Evolutionary conservation across 371 early-diverging fungal species (phyloP).

Genomic region (Mucor plumbeus): DNA sequence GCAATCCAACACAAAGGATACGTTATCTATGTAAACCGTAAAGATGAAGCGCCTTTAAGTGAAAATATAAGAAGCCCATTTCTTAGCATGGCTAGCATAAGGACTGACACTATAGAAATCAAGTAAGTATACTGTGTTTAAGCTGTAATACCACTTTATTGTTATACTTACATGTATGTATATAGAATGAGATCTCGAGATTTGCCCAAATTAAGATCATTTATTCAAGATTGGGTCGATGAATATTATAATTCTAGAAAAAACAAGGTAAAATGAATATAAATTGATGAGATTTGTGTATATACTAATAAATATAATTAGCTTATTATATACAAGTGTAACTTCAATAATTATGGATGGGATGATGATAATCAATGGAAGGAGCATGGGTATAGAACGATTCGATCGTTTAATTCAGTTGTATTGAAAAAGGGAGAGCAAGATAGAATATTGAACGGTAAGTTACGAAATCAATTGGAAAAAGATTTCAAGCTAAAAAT

Average conservation of each 20-base stretch:
- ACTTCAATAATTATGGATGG: slow-evolving; percentile 19
- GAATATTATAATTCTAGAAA: slow-evolving; percentile 32
- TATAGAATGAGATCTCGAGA: slow-evolving; percentile 33
- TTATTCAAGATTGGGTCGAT: slow-evolving; percentile 45
- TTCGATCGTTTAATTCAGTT: slow-evolving; percentile 37
- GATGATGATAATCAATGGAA: slow-evolving; percentile 31
- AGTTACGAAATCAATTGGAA: background rate
- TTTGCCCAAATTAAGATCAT: slow-evolving; percentile 27
- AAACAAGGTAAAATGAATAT: slow-evolving; percentile 18
- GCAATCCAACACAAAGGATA: slow-evolving; percentile 38
- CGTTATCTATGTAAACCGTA: slow-evolving; percentile 24
- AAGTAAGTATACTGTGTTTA: slow-evolving; percentile 8
- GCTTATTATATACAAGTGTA: slow-evolving; percentile 34
- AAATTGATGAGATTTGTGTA: background rate
- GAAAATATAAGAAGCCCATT: slow-evolving; percentile 11
- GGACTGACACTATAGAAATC: slow-evolving; percentile 24
- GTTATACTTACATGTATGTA: background rate
- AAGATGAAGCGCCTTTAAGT: slow-evolving; percentile 17
- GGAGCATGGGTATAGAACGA: slow-evolving; percentile 30
- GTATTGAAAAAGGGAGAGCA: slow-evolving; percentile 37
- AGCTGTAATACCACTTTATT: background rate
- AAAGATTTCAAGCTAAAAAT: background rate
- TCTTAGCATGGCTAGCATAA: background rate
- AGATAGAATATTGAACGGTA: slow-evolving; percentile 40
- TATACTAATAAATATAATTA: slow-evolving; percentile 1